Evolutionary conservation across 2,329 filamentous ascomycete genomes (phyloP).

Genomic region (Ophiostoma pallidulum): DNA sequence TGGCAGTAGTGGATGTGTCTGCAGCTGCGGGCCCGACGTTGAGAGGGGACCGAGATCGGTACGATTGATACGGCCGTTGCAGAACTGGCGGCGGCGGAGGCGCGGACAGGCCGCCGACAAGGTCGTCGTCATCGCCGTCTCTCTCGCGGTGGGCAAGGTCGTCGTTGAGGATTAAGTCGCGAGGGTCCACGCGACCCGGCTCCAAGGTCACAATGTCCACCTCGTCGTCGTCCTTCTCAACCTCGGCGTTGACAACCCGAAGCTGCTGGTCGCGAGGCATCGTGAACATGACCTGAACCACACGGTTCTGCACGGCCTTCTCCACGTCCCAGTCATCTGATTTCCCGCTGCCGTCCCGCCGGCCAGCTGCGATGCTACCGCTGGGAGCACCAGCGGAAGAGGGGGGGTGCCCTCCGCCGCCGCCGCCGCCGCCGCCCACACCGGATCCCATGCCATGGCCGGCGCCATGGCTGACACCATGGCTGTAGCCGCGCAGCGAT

Average conservation of each 20-base stretch:
- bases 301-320: slow-evolving; percentile 56
- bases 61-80: slow-evolving; percentile 4
- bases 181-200: slow-evolving; percentile 1
- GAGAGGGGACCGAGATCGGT: slow-evolving; percentile 4
- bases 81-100: slow-evolving; percentile 8
- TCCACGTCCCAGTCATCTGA: slow-evolving; percentile 67
- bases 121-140: background rate
- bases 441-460: background rate
- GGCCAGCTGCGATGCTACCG: slow-evolving; percentile 12
- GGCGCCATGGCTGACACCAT: background rate
- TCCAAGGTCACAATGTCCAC: slow-evolving; percentile 8
- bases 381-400: slow-evolving; percentile 35
- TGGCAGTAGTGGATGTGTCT: background rate
- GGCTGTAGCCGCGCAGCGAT: slow-evolving; percentile 5
- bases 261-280: slow-evolving; percentile 76
- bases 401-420: too few species aligned
- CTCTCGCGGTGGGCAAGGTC: background rate
- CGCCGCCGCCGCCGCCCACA: slow-evolving; percentile 20
- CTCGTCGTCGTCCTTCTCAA: slow-evolving; percentile 26
- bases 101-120: slow-evolving; percentile 2
- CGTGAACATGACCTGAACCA: slow-evolving; percentile 85
- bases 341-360: slow-evolving; percentile 16
- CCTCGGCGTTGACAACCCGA: slow-evolving; percentile 77
- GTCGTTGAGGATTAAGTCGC: slow-evolving; percentile 2
- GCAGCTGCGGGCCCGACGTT: background rate